Evolutionary conservation across 192 early-diverging fungal genomes (phyloP).

Genomic region (Podila epigama): DNA sequence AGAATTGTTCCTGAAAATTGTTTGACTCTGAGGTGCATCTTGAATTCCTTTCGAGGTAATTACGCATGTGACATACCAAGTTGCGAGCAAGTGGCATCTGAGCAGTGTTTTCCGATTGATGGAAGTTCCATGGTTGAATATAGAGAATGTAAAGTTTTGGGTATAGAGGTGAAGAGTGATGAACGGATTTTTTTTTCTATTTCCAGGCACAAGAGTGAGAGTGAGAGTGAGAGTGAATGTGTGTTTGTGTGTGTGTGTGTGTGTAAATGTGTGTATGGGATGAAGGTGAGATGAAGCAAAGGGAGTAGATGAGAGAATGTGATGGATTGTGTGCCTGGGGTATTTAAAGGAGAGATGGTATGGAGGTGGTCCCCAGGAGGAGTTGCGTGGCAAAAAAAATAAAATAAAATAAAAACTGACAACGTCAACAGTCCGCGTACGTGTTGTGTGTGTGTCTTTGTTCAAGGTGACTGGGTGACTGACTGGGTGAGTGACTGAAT

Average conservation of each 20-base stretch:
- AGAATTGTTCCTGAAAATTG: background rate
- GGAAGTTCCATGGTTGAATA: conserved; percentile 69
- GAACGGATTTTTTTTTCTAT: background rate
- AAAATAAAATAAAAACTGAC: too few species aligned
- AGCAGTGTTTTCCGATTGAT: conserved; percentile 73
- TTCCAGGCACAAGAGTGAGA: background rate
- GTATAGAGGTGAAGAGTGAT: background rate
- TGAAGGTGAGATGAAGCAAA: background rate
- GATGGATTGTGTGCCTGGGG: too few species aligned
- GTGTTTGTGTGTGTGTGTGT: too few species aligned
- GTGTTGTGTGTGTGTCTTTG: too few species aligned
- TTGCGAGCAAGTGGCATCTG: conserved; percentile 60
- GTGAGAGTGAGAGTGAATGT: too few species aligned
- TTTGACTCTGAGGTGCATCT: background rate
- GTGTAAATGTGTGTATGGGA: too few species aligned
- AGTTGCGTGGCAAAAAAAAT: background rate
- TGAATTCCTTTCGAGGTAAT: too few species aligned
- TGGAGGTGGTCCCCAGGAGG: background rate
- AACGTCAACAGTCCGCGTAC: too few species aligned
- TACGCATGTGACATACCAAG: conserved; percentile 51
- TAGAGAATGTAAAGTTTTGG: background rate
- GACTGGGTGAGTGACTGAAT: too few species aligned
- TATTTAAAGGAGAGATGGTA: background rate
- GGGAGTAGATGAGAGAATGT: too few species aligned
- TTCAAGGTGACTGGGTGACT: too few species aligned